phyloP scores from a whole-genome alignment of 139 green algal species.

The Tetradesmus lagerheimii region DNA sequence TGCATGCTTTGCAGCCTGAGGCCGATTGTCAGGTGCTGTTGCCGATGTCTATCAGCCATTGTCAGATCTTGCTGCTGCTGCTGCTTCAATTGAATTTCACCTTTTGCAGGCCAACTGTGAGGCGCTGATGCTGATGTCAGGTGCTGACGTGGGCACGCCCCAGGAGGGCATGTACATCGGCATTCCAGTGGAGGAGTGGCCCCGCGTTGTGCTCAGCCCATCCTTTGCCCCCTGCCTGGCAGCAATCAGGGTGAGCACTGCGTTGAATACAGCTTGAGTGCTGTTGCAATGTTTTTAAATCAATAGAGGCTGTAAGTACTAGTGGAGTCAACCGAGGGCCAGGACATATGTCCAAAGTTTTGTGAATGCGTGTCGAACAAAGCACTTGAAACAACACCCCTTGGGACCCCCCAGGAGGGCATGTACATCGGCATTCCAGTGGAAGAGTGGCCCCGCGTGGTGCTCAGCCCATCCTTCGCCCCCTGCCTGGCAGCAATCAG shows the following conservation, averaged over 20 bases:
- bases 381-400: too few relatives aligned
- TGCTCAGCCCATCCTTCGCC: conserved; percentile 85
- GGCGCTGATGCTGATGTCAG: conserved; percentile 50
- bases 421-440: conserved; percentile 72
- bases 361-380: too few relatives aligned
- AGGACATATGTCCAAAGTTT: too few relatives aligned
- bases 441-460: conserved; percentile 81
- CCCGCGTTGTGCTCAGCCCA: conserved; percentile 82
- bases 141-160: conserved; percentile 28
- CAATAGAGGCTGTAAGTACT: too few relatives aligned
- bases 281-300: not conserved
- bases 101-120: conserved; percentile 55
- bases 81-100: conserved; percentile 30
- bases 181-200: conserved; percentile 76
- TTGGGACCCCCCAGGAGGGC: too few relatives aligned
- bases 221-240: conserved; percentile 80
- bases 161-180: conserved; percentile 66
- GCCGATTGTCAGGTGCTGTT: conserved; percentile 58
- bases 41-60: conserved; percentile 6
- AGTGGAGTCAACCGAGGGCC: too few relatives aligned
- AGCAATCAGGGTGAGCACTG: conserved; percentile 72
- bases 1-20: conserved; percentile 19
- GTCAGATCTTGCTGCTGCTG: not conserved
- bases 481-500: conserved; percentile 76
- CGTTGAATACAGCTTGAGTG: not conserved